A percentile compares a stretch with the other conserved stretches of the same genome.
Conservation (phyloP, 306 rosid genomes). For the Sphenostylis stenocarpa region DNA sequence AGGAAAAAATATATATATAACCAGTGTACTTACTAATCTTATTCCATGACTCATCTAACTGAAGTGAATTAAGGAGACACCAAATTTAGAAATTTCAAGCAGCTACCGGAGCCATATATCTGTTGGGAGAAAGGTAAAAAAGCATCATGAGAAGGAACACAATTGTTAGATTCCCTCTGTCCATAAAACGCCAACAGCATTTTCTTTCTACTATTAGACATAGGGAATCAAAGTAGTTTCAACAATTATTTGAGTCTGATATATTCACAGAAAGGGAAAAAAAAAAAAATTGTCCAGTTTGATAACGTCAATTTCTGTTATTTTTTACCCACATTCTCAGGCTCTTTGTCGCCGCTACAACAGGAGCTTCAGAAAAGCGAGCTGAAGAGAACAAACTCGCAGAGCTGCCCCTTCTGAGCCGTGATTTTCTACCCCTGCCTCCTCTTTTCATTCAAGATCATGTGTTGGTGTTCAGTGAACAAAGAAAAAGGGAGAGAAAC, state of each 20-base stretch:
- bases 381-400: not conserved
- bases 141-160: not conserved
- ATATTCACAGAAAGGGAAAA: not conserved
- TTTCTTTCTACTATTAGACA: not conserved
- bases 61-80: not conserved
- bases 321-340: not conserved
- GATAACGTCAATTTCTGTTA: not conserved
- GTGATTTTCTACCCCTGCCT: too few species aligned
- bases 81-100: not conserved
- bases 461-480: not conserved
- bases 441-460: not conserved
- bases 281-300: not conserved
- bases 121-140: not conserved
- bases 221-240: not conserved
- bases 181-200: not conserved
- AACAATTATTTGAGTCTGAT: not conserved
- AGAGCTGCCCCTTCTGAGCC: not conserved
- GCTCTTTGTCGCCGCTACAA: not conserved
- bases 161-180: not conserved
- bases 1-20: not conserved
- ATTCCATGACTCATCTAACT: not conserved
- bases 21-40: not conserved
- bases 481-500: not conserved
- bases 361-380: not conserved
- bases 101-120: not conserved